Evolutionary conservation across 306 rosid genomes (phyloP), one percentile per base, ranked within the genome.

Genomic region (Dalbergia cultrata): DNA sequence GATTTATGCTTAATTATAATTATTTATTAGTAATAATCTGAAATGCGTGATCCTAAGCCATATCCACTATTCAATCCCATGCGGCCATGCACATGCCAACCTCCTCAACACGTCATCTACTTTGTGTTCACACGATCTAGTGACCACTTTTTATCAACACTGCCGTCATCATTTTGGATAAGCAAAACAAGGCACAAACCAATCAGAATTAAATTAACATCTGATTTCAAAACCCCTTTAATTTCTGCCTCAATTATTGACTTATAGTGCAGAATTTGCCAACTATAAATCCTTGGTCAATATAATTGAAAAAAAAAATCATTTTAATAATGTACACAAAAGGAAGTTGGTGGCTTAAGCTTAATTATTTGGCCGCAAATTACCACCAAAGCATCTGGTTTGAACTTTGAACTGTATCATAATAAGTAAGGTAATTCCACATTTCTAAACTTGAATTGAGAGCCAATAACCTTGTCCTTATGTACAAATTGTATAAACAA

Each of bases 121-220:
- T 66, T 71, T 67, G 60, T 73, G 64, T 77, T 76, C 80, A 57
- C 84, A 64, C 80, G 43, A 71, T 75, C 13, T 8, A n/a, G 72
- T 26, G 78, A 72, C 80, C 80, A 13, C 41, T 72, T 70, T 70
- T 57, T 52, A 57, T 26, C 69, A 33, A 49, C 21, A 14, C 12
- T 56, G 66, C 67, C 77, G 85, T 85, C 74, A 82, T 82, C 89
- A 34, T 73, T 87, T 75, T 50, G 85, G 90, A 83, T 88, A 88
- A 89, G 90, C 76, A 79, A 79, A 79, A 66, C 60, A 19, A 33
- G 44, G 43, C 72, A 58, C 77, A 0, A 50, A 45, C 69, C 70
- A 66, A 43, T 41, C 14, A 61, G 33, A 35, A 71, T 73, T 35
- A 47, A 73, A 49, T 67, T 53, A 82, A 77, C 11, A 75, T 17